These are phyloP conservation scores for Diophrys appendiculata DNA, from an alignment of 73 alveolate genomes.

Conservation along the genomic window DNA sequence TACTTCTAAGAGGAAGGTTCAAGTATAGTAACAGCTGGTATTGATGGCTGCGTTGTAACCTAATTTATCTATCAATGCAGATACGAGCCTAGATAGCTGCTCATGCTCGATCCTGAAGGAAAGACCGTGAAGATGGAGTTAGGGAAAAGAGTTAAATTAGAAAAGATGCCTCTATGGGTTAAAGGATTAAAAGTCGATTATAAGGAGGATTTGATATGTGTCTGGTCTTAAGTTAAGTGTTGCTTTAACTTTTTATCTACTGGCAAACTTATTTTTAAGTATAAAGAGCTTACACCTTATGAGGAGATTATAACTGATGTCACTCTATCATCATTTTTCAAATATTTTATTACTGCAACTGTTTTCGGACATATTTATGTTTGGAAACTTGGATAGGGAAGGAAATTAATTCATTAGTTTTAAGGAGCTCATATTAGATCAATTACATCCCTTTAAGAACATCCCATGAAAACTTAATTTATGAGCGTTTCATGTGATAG, in stretches of 20 bases:
- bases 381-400: constrained; percentile 5
- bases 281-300: constrained; percentile 1
- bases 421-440: constrained; percentile 4
- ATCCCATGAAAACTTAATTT: constrained; percentile 10
- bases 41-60: constrained; percentile 56
- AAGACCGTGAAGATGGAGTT: constrained; percentile 26
- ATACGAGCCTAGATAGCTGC: constrained; percentile 59
- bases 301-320: constrained; percentile 16
- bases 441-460: constrained; percentile 7
- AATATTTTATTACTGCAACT: constrained; percentile 18
- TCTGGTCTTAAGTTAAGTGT: constrained; percentile 5
- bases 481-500: background rate
- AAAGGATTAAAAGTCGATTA: constrained; percentile 58
- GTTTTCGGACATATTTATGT: constrained; percentile 15
- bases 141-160: constrained; percentile 15
- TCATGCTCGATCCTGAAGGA: constrained; percentile 61
- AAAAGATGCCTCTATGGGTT: constrained; percentile 56
- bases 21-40: constrained; percentile 52
- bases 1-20: constrained; percentile 42
- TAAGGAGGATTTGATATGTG: constrained; percentile 9
- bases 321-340: background rate
- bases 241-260: constrained; percentile 3
- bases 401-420: constrained; percentile 9
- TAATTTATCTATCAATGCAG: constrained; percentile 37
- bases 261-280: background rate